Conservation (phyloP, 2,329 filamentous ascomycete genomes). For the Fusarium vanettenii region DNA sequence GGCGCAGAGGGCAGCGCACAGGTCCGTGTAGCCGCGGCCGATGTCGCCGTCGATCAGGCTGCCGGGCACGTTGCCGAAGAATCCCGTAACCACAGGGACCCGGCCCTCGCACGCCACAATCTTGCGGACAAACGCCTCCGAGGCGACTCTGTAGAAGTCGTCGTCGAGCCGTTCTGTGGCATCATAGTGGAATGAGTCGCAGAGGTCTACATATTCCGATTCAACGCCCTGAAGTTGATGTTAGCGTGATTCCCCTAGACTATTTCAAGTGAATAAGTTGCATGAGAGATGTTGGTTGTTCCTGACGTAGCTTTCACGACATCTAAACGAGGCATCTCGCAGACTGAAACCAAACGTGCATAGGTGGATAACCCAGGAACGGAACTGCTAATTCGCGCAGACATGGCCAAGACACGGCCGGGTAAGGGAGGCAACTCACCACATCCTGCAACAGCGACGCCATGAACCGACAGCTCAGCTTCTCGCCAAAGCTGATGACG, state of each 20-base stretch:
- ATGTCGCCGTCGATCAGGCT: conserved; percentile 90
- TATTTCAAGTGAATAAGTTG: neutral
- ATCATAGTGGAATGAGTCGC: conserved; percentile 80
- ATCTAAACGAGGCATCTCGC: neutral
- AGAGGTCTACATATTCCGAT: conserved; percentile 90
- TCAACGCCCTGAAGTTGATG: conserved; percentile 70
- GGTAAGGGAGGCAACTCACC: conserved; percentile 50
- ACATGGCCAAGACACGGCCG: neutral
- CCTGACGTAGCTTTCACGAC: neutral
- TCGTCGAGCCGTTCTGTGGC: conserved; percentile 70
- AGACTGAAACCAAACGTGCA: neutral
- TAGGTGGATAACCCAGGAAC: neutral
- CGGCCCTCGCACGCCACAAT: conserved; percentile 73
- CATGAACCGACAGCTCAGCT: conserved; percentile 94
- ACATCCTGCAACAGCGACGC: conserved; percentile 83
- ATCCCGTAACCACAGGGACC: conserved; percentile 88
- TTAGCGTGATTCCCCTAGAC: conserved; percentile 39
- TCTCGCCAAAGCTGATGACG: conserved; percentile 95
- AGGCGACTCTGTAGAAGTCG: conserved; percentile 76
- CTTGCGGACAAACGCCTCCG: conserved; percentile 70
- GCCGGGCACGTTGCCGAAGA: conserved; percentile 93
- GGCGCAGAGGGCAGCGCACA: conserved; percentile 91
- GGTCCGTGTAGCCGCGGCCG: conserved; percentile 94
- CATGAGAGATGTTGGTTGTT: neutral
- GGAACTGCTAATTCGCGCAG: conserved; percentile 15